Evolutionary conservation across 2,329 filamentous ascomycete genomes (phyloP), one percentile per base, ranked within the genome.

Genomic region (Gnomoniopsis smithogilvyi): DNA sequence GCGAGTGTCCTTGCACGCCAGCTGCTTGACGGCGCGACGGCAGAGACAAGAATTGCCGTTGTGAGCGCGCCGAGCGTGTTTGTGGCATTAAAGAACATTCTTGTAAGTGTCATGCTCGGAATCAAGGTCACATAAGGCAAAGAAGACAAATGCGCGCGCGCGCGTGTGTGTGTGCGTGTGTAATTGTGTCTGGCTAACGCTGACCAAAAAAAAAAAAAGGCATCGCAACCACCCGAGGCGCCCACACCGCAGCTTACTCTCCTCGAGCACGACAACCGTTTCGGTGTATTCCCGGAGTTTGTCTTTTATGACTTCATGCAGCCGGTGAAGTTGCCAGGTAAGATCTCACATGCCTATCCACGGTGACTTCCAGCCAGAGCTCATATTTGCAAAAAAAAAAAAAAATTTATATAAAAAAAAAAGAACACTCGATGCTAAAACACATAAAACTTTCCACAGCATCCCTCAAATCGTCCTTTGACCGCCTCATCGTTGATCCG

Each of bases 31-130:
- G 86, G 80, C 51, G 79, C 83, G 2, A 84, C 79, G 1, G 71
- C 78, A 2, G 77, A 81, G 11, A 85, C 80, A 33, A 78, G 74
- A 2, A 85, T 94, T 64, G 89, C 83, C 3, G 82, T 92, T 2
- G 80, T 94, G 7, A 92, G 88, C 26, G 83, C 89, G 14, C 90
- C 90, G 11, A 92, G 88, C 70, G 88, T 88, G 1, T 94, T 93
- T 72, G 82, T 94, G 21, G 87, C 88, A 51, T 67, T 93, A 55
- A 90, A 89, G 72, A 92, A 92, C 65, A 72, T 90, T 17, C 67
- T 89, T 66, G 85, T 88, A 67, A 68, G 78, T 69, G 15, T 21
- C 6, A 2, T 11, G 8, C 24, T 24, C 7, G 21, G 19, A 19
- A 19, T 19, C n/a, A 14, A 34, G 21, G 10, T 22, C 30, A 17